Conservation (phyloP, 257 asterid species). For the Solanum chmielewskii region DNA sequence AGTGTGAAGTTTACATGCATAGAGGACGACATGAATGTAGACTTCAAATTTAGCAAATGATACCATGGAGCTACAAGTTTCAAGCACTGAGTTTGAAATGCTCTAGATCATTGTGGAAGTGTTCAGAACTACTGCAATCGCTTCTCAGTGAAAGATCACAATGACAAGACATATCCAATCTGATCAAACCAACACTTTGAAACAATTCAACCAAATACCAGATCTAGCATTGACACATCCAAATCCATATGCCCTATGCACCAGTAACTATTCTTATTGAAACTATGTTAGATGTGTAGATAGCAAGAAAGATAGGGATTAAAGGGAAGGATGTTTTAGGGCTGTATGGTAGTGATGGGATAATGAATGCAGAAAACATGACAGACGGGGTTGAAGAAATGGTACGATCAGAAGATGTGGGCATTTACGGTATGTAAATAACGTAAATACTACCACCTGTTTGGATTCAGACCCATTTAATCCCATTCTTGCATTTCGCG, state of each 20-base stretch:
- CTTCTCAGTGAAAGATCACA: background rate
- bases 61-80: background rate
- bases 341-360: background rate
- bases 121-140: background rate
- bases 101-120: background rate
- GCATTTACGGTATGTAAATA: background rate
- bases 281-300: background rate
- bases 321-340: background rate
- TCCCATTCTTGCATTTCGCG: background rate
- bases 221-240: background rate
- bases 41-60: background rate
- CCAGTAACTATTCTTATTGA: background rate
- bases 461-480: background rate
- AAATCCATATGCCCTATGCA: background rate
- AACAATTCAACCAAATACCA: background rate
- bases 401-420: background rate
- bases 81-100: background rate
- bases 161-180: background rate
- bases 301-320: background rate
- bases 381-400: background rate
- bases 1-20: background rate
- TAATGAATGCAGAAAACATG: background rate
- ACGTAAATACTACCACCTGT: background rate
- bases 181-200: background rate
- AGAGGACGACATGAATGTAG: background rate